A percentile compares a stretch with the other conserved stretches of the same genome.
These are phyloP conservation scores for Pyrenochaeta sp. DNA, from an alignment of 2,329 filamentous ascomycete genomes.

Conservation along the genomic window DNA sequence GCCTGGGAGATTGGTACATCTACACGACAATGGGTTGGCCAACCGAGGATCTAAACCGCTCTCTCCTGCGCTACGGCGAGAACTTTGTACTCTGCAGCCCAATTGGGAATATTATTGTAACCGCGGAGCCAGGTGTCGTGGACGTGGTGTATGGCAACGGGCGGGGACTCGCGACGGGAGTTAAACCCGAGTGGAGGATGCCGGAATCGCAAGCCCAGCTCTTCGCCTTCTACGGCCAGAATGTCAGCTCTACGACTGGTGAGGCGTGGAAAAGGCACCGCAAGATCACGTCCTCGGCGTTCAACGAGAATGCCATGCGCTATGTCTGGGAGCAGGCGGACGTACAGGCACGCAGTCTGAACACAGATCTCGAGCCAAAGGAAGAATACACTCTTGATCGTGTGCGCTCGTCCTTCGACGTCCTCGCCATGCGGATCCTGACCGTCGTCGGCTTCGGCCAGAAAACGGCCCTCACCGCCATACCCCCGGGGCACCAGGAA, in stretches of 20 bases:
- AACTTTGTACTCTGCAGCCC: constrained; percentile 34
- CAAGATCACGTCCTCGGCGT: constrained; percentile 22
- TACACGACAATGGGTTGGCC: constrained; percentile 35
- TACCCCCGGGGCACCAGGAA: constrained; percentile 18
- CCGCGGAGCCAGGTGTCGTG: constrained; percentile 21
- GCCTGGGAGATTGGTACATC: constrained; percentile 25
- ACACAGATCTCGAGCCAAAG: constrained; percentile 5
- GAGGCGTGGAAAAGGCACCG: constrained; percentile 29
- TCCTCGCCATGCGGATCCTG: constrained; percentile 25
- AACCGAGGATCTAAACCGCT: constrained; percentile 20
- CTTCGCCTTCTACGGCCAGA: constrained; percentile 27
- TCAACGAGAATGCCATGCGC: constrained; percentile 21
- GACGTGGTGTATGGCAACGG: constrained; percentile 12
- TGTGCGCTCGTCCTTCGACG: constrained; percentile 9
- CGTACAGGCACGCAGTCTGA: constrained; percentile 5
- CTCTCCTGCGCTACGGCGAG: constrained; percentile 23
- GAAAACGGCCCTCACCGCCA: constrained; percentile 6
- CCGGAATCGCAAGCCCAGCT: constrained; percentile 18
- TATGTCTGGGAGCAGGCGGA: constrained; percentile 23
- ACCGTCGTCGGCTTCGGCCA: constrained; percentile 21
- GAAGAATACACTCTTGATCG: constrained; percentile 6
- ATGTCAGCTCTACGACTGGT: constrained; percentile 24
- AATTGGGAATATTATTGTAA: constrained; percentile 25
- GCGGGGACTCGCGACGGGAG: no score
- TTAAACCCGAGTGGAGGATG: constrained; percentile 17